Evolutionary conservation across 2,329 filamentous ascomycete species (phyloP), one percentile per base, ranked within the genome.

Genomic region (Cryphonectria naterciae): DNA sequence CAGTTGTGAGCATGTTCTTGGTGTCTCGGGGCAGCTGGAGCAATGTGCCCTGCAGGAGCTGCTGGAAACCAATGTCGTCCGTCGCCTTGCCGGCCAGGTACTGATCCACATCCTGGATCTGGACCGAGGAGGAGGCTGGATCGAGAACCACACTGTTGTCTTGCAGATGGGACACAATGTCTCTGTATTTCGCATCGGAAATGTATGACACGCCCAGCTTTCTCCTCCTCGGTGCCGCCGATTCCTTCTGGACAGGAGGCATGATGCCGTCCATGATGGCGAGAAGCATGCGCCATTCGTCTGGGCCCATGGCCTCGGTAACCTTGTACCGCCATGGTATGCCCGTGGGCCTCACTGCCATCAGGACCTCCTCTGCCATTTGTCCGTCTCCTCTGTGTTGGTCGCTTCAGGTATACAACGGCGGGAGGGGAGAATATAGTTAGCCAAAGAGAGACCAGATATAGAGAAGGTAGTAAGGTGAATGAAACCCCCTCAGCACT

Each of bases 241-340:
- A 73, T 43, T 73, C 67, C 15, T 68, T 69, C 28, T 73, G 69
- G n/a, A 76, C 54, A 4, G 74, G 70, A 2, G 76, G 74, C 56
- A 74, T 54, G 19, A 76, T 35, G 6, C 75, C 63, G 65, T 76
- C 74, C 74, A 77, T 75, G 54, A 77, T 62, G 10, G 74, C 73
- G 70, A 77, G 69, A n/a, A 77, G 71, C 35, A 76, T 73, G 46
- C 61, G 70, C 75, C 75, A 77, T 46, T 74, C 73, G 13, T 19
- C 60, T 8, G 72, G 63, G 41, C 49, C 73, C 35, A 77, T 70
- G 17, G 68, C 54, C 32, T 73, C 70, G 25, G 60, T 49, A 2
- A 56, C 56, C 56, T 73, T 73, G 54, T 71, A 41, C 17, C 69
- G 66, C 71, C 71, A 73, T 67, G 82, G 65, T 62, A 83, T 82